These are phyloP conservation scores for Cyclocybe cylindracea DNA, from an alignment of 768 basidiomycete species.

Conservation along the genomic window DNA sequence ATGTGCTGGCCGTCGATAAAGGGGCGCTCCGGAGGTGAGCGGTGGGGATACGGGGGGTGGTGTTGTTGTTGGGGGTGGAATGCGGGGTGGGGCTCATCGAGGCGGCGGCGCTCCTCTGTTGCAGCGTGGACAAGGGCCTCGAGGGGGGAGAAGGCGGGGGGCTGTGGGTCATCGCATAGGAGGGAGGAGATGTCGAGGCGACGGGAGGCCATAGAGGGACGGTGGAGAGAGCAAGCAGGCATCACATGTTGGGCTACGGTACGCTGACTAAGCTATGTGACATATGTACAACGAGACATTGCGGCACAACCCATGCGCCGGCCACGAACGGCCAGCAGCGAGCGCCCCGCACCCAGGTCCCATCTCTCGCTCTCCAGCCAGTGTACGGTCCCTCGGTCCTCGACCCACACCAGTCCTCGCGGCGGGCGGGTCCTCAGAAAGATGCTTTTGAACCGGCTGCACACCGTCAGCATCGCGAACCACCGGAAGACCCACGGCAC, in stretches of 20 bases:
- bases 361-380: conserved; percentile 78
- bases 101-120: conserved; percentile 60
- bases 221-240: conserved; percentile 19
- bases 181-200: conserved; percentile 78
- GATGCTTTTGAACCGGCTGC: conserved; percentile 83
- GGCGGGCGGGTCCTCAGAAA: conserved; percentile 82
- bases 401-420: conserved; percentile 70
- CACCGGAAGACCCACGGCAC: conserved; percentile 18
- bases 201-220: conserved; percentile 56
- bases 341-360: conserved; percentile 87
- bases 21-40: conserved; percentile 2
- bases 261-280: conserved; percentile 13
- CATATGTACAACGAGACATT: conserved; percentile 89
- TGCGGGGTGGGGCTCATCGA: conserved; percentile 28
- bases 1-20: conserved; percentile 5
- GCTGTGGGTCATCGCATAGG: conserved; percentile 55
- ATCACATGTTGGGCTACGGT: conserved; percentile 17
- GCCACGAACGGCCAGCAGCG: conserved; percentile 64
- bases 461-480: conserved; percentile 14
- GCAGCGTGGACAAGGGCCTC: conserved; percentile 76
- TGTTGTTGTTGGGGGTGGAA: conserved; percentile 6
- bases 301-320: conserved; percentile 70
- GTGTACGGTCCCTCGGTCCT: conserved; percentile 89
- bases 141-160: conserved; percentile 34
- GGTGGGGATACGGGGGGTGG: conserved; percentile 1